These are phyloP conservation scores for Mortierella sp. DNA, from an alignment of 371 early-diverging fungal species.

Conservation along the genomic window DNA sequence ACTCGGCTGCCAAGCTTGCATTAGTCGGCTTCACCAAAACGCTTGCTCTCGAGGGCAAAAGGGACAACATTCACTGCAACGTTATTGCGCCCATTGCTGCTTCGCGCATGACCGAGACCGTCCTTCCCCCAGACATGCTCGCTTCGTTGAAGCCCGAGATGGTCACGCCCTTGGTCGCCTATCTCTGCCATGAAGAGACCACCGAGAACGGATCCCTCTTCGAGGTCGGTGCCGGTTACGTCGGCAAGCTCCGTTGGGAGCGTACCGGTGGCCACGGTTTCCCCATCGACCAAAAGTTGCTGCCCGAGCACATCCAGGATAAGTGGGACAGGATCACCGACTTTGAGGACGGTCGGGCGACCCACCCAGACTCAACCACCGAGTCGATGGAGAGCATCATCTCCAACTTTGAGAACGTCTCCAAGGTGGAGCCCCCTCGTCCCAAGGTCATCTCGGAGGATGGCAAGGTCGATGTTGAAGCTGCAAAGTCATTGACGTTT, in stretches of 20 bases:
- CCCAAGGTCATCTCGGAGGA: slow-evolving; percentile 40
- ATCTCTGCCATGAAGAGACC: slow-evolving; percentile 90
- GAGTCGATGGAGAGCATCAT: slow-evolving; percentile 89
- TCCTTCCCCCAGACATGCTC: slow-evolving; percentile 95
- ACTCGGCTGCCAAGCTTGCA: slow-evolving; percentile 93
- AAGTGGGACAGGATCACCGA: slow-evolving; percentile 85
- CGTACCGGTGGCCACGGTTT: slow-evolving; percentile 92
- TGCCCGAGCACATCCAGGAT: slow-evolving; percentile 84
- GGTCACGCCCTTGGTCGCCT: slow-evolving; percentile 96
- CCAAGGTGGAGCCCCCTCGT: slow-evolving; percentile 50
- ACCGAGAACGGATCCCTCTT: slow-evolving; percentile 91
- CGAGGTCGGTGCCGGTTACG: slow-evolving; percentile 96
- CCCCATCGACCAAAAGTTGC: slow-evolving; percentile 90
- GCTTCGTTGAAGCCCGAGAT: slow-evolving; percentile 96
- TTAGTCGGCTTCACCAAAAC: slow-evolving; percentile 92
- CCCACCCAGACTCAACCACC: slow-evolving; percentile 82
- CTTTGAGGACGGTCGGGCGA: slow-evolving; percentile 95
- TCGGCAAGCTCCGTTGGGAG: slow-evolving; percentile 95
- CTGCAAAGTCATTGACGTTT: slow-evolving; percentile 70
- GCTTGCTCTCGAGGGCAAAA: slow-evolving; percentile 94
- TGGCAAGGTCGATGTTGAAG: slow-evolving; percentile 75
- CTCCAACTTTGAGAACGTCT: slow-evolving; percentile 77
- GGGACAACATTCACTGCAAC: slow-evolving; percentile 93
- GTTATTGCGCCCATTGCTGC: slow-evolving; percentile 98
- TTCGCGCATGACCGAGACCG: slow-evolving; percentile 97